phyloP scores from a whole-genome alignment of 768 basidiomycete genomes.

The Exsudoporus frostii region DNA sequence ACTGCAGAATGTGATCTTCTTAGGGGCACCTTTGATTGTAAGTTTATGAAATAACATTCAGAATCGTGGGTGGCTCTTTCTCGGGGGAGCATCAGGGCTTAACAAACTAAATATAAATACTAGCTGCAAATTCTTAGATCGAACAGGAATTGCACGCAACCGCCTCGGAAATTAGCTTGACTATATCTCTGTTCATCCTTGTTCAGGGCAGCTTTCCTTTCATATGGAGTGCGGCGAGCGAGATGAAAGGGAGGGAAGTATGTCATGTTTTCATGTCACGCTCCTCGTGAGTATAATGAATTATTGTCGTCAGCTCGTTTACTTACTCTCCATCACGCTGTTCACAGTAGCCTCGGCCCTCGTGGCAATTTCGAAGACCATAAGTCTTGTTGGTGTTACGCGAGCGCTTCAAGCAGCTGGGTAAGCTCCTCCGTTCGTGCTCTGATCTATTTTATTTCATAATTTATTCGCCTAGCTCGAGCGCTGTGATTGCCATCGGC shows the following conservation, averaged over 20 bases:
- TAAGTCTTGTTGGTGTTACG: slow-evolving; percentile 62
- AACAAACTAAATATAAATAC: background rate
- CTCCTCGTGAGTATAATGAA: background rate
- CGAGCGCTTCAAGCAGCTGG: slow-evolving; percentile 63
- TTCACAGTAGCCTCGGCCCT: slow-evolving; percentile 56
- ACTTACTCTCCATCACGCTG: slow-evolving; percentile 49
- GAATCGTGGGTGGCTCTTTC: slow-evolving; percentile 20
- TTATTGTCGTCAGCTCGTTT: slow-evolving; percentile 43
- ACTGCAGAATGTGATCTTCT: slow-evolving; percentile 19
- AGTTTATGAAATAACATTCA: slow-evolving; percentile 28
- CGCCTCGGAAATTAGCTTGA: slow-evolving; percentile 60
- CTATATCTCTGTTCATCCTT: slow-evolving; percentile 67
- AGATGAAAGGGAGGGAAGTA: slow-evolving; percentile 74
- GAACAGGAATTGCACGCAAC: slow-evolving; percentile 60
- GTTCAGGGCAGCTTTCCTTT: slow-evolving; percentile 55
- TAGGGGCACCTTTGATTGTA: slow-evolving; percentile 27
- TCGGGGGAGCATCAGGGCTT: background rate
- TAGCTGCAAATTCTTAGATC: slow-evolving; percentile 69
- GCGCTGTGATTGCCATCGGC: slow-evolving; percentile 68
- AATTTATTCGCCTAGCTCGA: slow-evolving; percentile 39
- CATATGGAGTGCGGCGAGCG: slow-evolving; percentile 31
- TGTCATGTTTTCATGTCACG: slow-evolving; percentile 3
- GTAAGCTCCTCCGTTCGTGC: slow-evolving; percentile 30
- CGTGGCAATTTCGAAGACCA: slow-evolving; percentile 54
- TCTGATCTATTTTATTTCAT: background rate